Evolutionary conservation across 164 flowering plant species (phyloP).

Genomic region (Vitis riparia): DNA sequence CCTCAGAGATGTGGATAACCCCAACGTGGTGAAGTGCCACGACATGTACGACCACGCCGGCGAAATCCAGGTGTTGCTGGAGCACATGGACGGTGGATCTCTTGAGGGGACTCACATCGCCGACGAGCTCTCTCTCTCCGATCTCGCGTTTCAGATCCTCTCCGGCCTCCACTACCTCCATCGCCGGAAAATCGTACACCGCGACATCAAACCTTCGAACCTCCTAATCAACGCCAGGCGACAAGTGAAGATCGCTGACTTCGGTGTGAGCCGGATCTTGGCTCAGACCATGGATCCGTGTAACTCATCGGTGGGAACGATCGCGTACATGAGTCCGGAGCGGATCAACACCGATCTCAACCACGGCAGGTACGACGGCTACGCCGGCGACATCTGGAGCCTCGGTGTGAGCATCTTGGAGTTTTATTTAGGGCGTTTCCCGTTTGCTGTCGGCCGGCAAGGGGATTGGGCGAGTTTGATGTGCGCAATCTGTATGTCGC

Average conservation of each 20-base stretch:
- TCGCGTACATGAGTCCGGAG: slow-evolving; percentile 93
- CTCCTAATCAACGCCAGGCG: slow-evolving; percentile 50
- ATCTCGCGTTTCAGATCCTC: slow-evolving; percentile 57
- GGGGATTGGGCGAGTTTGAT: slow-evolving; percentile 95
- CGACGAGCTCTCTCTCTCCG: slow-evolving; percentile 52
- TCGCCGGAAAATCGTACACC: slow-evolving; percentile 63
- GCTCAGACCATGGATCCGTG: slow-evolving; percentile 84
- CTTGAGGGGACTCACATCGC: slow-evolving; percentile 53
- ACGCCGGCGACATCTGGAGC: slow-evolving; percentile 93
- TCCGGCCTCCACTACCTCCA: slow-evolving; percentile 68
- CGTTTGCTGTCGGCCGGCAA: slow-evolving; percentile 58
- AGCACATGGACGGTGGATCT: slow-evolving; percentile 87
- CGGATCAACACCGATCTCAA: slow-evolving; percentile 83
- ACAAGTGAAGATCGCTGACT: slow-evolving; percentile 82
- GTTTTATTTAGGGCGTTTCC: slow-evolving; percentile 78
- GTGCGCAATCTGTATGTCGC: slow-evolving; percentile 79
- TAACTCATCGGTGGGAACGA: slow-evolving; percentile 78
- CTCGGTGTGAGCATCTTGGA: slow-evolving; percentile 84
- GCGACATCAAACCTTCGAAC: slow-evolving; percentile 85
- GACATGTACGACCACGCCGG: slow-evolving; percentile 76
- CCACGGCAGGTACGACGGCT: slow-evolving; percentile 74
- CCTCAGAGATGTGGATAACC: slow-evolving; percentile 68
- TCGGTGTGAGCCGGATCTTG: slow-evolving; percentile 68
- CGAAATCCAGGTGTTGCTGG: slow-evolving; percentile 80
- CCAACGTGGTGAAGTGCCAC: slow-evolving; percentile 73